Base-by-base conservation (phyloP, 176 grass and related monocot species). In the Juncus effusus region DNA sequence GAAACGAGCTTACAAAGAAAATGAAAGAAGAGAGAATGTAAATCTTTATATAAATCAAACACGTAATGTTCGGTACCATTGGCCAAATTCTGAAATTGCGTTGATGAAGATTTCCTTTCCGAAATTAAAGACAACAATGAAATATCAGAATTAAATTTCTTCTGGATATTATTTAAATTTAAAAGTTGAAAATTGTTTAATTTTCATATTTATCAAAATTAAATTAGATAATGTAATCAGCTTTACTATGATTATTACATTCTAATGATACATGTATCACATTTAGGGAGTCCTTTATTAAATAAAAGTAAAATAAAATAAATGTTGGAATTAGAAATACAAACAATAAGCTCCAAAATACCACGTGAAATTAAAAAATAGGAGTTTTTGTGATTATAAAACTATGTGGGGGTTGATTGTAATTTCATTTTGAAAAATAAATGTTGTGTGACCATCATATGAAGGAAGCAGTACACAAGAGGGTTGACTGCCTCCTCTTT, bases 381-480 rank as follows among this genome's bases (percentile, higher is more conserved):
- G 19, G 19, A 28, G 19, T 28, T 28, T 28, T 28, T 28, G 19
- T 28, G 14, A 64, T 19, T 67, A 52, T 51, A 15, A 52, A 52
- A 53, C 9, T n/a, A 6, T 13, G 6, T 15, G 7, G 62, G 36
- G 62, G 13, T n/a, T 54, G 6, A 35, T 3, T 53, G 51, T 16
- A 37, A 7, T 67, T 49, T 37, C 2, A 35, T 53, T 3, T 51
- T 67, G 39, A 64, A 64, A 65, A 28, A 65, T 44, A 67, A 50
- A 42, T 51, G 6, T 5, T 67, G 14, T 51, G 19, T 67, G 13
- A 52, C 64, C 16, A 67, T 54, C 64, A 10, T 37, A 54, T 6
- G 10, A 28, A 69, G 63, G 67, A 42, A 70, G 67, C 51, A 70
- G 40, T 55, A 15, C 53, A 70, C 2, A 28, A 57, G 52, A 51